phyloP scores from a whole-genome alignment of 1,284 basidiomycete genomes.

The Tilletiopsis washingtonensis region DNA sequence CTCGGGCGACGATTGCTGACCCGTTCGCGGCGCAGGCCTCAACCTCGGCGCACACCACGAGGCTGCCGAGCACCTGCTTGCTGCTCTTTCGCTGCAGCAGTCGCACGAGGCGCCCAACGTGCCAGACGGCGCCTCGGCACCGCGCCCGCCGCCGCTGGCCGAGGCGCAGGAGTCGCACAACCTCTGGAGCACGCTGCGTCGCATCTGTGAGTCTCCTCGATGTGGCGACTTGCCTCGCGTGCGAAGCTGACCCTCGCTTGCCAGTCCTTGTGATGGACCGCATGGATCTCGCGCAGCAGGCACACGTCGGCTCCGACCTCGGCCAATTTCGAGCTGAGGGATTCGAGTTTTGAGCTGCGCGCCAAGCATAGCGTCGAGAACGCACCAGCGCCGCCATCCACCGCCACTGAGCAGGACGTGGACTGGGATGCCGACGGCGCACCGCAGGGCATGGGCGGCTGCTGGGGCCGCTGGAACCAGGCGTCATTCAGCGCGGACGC shows the following conservation, averaged over 20 bases:
- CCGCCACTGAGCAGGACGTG: no score
- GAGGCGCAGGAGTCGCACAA: conserved; percentile 51
- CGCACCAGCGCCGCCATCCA: no score
- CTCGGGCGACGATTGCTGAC: no score
- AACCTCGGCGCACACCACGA: conserved; percentile 94
- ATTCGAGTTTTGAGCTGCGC: conserved; percentile 66
- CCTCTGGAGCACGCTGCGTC: conserved; percentile 84
- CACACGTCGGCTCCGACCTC: conserved; percentile 55
- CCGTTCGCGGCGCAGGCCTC: conserved; percentile 57
- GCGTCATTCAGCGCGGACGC: no score
- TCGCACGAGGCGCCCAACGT: conserved; percentile 44
- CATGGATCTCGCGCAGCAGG: conserved; percentile 53
- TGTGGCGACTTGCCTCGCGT: background rate
- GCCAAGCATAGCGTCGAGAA: no score
- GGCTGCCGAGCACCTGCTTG: conserved; percentile 92
- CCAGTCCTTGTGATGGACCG: conserved; percentile 48
- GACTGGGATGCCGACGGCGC: no score
- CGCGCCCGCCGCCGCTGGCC: conserved; percentile 21
- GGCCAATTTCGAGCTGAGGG: conserved; percentile 67
- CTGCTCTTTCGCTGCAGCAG: conserved; percentile 75
- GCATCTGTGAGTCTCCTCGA: conserved; percentile 52
- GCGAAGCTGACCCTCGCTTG: background rate
- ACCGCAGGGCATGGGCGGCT: no score
- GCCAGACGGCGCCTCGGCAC: conserved; percentile 19
- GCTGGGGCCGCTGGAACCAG: no score